Percentiles rank a stretch among this genome's conserved stretches.
phyloP scores from a whole-genome alignment of 371 early-diverging fungal genomes.

The Umbelopsis sp. region DNA sequence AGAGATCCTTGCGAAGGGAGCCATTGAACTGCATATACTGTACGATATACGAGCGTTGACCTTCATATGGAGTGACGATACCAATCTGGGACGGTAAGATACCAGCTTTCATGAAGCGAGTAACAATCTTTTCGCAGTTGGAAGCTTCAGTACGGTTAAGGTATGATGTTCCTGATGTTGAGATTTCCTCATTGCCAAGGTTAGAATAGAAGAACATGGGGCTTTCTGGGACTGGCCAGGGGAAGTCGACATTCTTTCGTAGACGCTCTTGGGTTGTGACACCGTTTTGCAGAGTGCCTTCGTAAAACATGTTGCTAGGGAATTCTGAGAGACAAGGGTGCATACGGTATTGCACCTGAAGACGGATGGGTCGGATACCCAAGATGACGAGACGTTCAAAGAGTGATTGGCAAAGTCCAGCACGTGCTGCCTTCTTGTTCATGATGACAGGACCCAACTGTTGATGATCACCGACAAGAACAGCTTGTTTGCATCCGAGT shows the following conservation, averaged over 20 bases:
- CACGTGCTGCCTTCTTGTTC: constrained; percentile 95
- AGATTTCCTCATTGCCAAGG: constrained; percentile 95
- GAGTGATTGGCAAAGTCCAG: constrained; percentile 94
- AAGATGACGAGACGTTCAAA: constrained; percentile 96
- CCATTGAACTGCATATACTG: constrained; percentile 95
- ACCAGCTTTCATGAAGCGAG: constrained; percentile 88
- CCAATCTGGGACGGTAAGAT: constrained; percentile 95
- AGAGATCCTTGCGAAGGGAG: constrained; percentile 85
- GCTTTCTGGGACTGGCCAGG: constrained; percentile 91
- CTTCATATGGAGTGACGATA: constrained; percentile 99
- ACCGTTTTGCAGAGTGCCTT: constrained; percentile 96
- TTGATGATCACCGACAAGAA: constrained; percentile 99
- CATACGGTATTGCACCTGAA: constrained; percentile 99
- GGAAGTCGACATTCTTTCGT: constrained; percentile 88
- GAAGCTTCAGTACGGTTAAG: constrained; percentile 92
- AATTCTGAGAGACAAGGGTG: constrained; percentile 97
- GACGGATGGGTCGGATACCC: constrained; percentile 90
- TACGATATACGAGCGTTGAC: constrained; percentile 95
- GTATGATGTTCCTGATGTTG: constrained; percentile 95
- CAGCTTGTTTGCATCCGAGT: constrained; percentile 92
- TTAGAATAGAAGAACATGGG: constrained; percentile 97
- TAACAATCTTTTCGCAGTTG: constrained; percentile 94
- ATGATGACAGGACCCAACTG: constrained; percentile 98
- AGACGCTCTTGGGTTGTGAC: constrained; percentile 91
- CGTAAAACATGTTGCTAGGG: constrained; percentile 99